phyloP scores from a whole-genome alignment of 2,329 filamentous ascomycete species.

The Trichoderma atroviride region DNA sequence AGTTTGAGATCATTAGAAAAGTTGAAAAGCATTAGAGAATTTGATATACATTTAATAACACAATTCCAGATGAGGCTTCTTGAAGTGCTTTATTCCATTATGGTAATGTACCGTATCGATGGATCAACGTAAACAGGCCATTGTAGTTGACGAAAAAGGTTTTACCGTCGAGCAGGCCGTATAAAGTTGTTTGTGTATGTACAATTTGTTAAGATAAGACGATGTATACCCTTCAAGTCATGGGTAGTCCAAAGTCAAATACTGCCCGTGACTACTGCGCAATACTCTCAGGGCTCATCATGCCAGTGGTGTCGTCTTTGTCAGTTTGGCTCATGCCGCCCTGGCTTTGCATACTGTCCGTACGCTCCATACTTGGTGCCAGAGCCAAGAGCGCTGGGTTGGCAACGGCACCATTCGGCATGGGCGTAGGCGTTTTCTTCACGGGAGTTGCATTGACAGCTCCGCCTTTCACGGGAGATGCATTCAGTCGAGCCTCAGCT shows the following conservation, averaged over 20 bases:
- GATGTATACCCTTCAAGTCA: neutral
- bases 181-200: slow-evolving; percentile 17
- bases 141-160: neutral
- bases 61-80: neutral
- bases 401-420: slow-evolving; percentile 42
- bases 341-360: slow-evolving; percentile 60
- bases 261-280: slow-evolving; percentile 43
- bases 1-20: slow-evolving; percentile 9
- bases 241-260: neutral
- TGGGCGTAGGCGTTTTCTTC: slow-evolving; percentile 56
- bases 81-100: neutral
- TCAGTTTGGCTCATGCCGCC: slow-evolving; percentile 66
- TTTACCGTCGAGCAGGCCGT: neutral
- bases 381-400: slow-evolving; percentile 47
- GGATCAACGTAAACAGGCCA: neutral
- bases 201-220: neutral
- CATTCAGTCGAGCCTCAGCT: slow-evolving; percentile 49
- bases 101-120: neutral
- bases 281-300: slow-evolving; percentile 85
- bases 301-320: slow-evolving; percentile 69
- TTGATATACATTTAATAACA: slow-evolving; percentile 24
- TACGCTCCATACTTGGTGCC: slow-evolving; percentile 58
- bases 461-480: slow-evolving; percentile 40
- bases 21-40: slow-evolving; percentile 17
- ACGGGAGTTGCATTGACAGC: slow-evolving; percentile 46